These are phyloP conservation scores for Parachaetomium inaequale DNA, from an alignment of 495 filamentous ascomycete genomes.

Conservation along the genomic window DNA sequence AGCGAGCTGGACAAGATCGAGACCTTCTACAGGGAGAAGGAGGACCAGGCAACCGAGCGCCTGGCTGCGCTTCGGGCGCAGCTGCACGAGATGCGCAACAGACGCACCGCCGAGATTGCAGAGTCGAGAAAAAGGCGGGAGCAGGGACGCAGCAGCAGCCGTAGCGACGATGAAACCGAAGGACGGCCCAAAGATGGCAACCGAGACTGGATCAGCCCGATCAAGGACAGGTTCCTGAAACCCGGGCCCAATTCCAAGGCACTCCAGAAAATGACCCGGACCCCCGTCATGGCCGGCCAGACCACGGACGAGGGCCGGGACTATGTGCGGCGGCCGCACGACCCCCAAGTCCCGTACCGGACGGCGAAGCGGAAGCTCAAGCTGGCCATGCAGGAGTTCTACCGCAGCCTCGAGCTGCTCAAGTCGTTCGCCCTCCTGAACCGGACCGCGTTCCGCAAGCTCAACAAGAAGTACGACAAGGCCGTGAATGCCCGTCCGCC, in stretches of 20 bases:
- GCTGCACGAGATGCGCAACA: constrained; percentile 81
- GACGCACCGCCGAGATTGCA: constrained; percentile 67
- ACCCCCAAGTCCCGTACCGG: constrained; percentile 67
- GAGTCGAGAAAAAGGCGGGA: constrained; percentile 37
- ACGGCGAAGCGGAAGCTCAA: constrained; percentile 89
- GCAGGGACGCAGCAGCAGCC: constrained; percentile 2
- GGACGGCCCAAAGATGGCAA: constrained; percentile 24
- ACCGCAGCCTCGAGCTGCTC: constrained; percentile 83
- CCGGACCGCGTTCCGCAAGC: constrained; percentile 88
- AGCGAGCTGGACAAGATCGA: constrained; percentile 81
- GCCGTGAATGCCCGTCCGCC: constrained; percentile 70
- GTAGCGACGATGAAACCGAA: constrained; percentile 14
- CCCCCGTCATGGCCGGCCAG: constrained; percentile 36
- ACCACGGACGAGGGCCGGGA: constrained; percentile 50
- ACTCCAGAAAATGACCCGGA: constrained; percentile 39
- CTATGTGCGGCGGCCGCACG: constrained; percentile 57
- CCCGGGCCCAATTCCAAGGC: constrained; percentile 48
- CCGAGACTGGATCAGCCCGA: constrained; percentile 40
- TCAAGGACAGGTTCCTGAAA: constrained; percentile 42
- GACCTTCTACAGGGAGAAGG: constrained; percentile 75
- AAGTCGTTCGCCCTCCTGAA: constrained; percentile 89
- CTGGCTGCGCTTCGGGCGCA: constrained; percentile 70
- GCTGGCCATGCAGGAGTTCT: constrained; percentile 83
- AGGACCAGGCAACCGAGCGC: constrained; percentile 70
- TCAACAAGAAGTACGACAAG: constrained; percentile 99